Conservation (phyloP, 1,284 basidiomycete genomes). For the Psilocybe mexicana region DNA sequence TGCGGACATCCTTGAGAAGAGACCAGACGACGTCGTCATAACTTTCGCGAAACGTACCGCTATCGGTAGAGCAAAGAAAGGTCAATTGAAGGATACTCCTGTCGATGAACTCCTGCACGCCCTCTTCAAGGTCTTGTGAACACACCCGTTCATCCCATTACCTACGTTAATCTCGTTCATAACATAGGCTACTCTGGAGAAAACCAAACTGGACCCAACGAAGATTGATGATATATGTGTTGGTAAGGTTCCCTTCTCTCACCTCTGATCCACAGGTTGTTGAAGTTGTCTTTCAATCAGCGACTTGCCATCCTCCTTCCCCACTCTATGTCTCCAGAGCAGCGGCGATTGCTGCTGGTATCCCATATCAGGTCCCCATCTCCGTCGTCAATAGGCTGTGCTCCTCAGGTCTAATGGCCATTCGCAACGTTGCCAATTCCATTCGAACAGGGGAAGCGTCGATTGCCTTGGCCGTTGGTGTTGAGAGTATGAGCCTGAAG, state of each 20-base stretch:
- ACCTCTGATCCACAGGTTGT: background rate
- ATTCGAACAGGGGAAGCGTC: conserved; percentile 70
- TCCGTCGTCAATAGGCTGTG: conserved; percentile 84
- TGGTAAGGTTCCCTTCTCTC: conserved; percentile 44
- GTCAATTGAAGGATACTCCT: conserved; percentile 75
- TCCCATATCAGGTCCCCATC: conserved; percentile 75
- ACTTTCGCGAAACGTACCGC: conserved; percentile 84
- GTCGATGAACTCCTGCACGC: conserved; percentile 74
- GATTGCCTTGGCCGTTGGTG: conserved; percentile 79
- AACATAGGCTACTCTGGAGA: conserved; percentile 42
- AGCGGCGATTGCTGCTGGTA: conserved; percentile 79
- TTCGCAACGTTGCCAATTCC: conserved; percentile 77
- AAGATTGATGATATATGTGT: conserved; percentile 83
- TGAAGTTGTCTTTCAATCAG: conserved; percentile 35
- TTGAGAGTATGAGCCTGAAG: conserved; percentile 86
- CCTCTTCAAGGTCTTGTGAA: conserved; percentile 57
- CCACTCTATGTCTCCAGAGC: conserved; percentile 79
- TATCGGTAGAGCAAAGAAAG: conserved; percentile 76
- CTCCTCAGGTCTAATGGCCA: conserved; percentile 85
- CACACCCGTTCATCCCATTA: background rate
- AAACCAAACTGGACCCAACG: conserved; percentile 45
- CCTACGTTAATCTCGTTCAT: background rate
- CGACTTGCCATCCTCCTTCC: conserved; percentile 84
- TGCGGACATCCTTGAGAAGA: conserved; percentile 59
- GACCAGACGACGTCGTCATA: conserved; percentile 81